Evolutionary conservation across 2,329 filamentous ascomycete species (phyloP).

Genomic region (Conoideocrella luteorostrata): DNA sequence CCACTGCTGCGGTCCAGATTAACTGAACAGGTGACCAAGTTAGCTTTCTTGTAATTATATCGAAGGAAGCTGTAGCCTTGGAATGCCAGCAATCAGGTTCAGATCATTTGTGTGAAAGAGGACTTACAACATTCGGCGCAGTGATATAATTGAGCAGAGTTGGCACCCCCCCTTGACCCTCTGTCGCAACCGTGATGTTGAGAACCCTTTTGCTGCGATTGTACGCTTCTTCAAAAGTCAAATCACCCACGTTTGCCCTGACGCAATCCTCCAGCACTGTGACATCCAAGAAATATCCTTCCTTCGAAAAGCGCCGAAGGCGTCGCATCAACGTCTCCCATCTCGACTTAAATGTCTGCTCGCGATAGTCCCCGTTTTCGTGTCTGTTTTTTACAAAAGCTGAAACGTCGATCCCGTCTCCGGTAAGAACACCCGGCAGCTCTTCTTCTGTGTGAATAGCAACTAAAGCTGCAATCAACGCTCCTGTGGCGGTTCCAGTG

Average conservation of each 20-base stretch:
- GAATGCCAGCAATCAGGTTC: no score
- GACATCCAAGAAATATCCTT: conserved; percentile 81
- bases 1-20: conserved; percentile 73
- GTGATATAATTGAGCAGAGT: conserved; percentile 88
- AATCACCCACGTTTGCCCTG: conserved; percentile 74
- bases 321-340: conserved; percentile 60
- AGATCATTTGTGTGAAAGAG: background rate
- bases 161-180: conserved; percentile 67
- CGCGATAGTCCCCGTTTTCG: conserved; percentile 25
- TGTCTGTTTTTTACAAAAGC: conserved; percentile 54
- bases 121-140: conserved; percentile 79
- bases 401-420: conserved; percentile 74
- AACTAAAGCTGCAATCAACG: conserved; percentile 81
- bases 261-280: conserved; percentile 78
- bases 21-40: conserved; percentile 41
- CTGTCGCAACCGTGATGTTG: conserved; percentile 84
- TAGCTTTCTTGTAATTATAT: no score
- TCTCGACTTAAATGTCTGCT: conserved; percentile 34
- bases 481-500: conserved; percentile 83
- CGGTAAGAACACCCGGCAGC: conserved; percentile 67
- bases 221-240: conserved; percentile 92
- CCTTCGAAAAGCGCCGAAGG: conserved; percentile 59
- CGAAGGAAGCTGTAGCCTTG: no score
- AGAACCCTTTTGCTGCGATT: conserved; percentile 76
- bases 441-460: conserved; percentile 84